Evolutionary conservation across 768 basidiomycete genomes (phyloP), one percentile per base, ranked within the genome.

Genomic region (Lyophyllum atratum): DNA sequence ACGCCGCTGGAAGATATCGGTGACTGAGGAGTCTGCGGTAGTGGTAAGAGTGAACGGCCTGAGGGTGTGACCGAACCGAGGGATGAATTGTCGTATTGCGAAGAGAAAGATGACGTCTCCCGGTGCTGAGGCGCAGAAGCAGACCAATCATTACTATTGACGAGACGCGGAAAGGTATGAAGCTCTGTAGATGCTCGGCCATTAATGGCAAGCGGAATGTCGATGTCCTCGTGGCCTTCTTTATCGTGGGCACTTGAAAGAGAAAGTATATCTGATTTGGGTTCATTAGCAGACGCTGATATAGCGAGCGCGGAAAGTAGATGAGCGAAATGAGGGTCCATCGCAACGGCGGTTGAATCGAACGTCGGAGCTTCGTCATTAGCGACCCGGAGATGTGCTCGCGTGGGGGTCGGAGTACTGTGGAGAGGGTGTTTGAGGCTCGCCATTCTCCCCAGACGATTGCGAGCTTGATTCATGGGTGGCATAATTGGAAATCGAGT

Each of bases 271-370:
- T 34, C 43, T 15, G 54, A 24, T 64, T 58, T 34, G 17, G 15
- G 40, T 6, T 54, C 42, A 1, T 52, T 46, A 14, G 44, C 26
- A 21, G 70, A 64, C 29, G 79, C 80, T 33, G 89, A 90, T 45
- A 85, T 69, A 7, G 84, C 83, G 49, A 91, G 74, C 5, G 83
- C 83, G 44, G 77, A 82, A 49, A 92, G 73, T 8, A 92, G 76
- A 28, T 83, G 79, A 19, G 89, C 88, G 66, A 92, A 82, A 60
- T 90, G 87, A 29, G 88, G 86, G 66, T 91, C 88, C 61, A 87
- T 70, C 49, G 71, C 58, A 42, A 75, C 70, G 19, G 71, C 55
- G 24, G 70, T 67, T 45, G 3, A 15, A 15, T 37, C 34, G 17
- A 71, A 52, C 60, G 66, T 64, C 59, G 70, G 56, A 40, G 64